A percentile compares a stretch with the other conserved stretches of the same genome.
Conservation (phyloP, 768 basidiomycete genomes). For the Termitomyces sp. region DNA sequence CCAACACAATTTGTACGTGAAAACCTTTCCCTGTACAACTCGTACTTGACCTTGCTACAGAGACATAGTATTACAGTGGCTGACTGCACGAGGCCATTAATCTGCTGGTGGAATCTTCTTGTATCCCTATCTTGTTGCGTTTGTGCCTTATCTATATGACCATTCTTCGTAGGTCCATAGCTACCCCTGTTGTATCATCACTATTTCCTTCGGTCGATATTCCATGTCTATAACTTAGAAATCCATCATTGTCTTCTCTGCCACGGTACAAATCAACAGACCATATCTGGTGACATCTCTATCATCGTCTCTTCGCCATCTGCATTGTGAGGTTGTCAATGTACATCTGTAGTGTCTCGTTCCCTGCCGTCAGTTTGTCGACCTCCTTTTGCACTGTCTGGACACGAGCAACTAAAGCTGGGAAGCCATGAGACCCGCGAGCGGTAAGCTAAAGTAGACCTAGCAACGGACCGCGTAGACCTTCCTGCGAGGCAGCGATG, state of each 20-base stretch:
- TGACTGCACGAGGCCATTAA: slow-evolving; percentile 70
- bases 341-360: slow-evolving; percentile 82
- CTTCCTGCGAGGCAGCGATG: slow-evolving; percentile 68
- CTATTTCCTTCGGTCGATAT: background rate
- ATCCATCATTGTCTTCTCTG: background rate
- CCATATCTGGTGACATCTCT: background rate
- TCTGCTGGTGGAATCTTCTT: slow-evolving; percentile 1
- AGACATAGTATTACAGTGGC: slow-evolving; percentile 88
- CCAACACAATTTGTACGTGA: slow-evolving; percentile 80
- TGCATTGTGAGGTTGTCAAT: slow-evolving; percentile 87
- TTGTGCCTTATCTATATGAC: background rate
- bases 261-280: too few relatives aligned
- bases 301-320: slow-evolving; percentile 73
- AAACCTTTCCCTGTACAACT: background rate
- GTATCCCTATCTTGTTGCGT: background rate
- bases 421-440: background rate
- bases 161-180: background rate
- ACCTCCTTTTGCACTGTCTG: slow-evolving; percentile 70
- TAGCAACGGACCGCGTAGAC: slow-evolving; percentile 56
- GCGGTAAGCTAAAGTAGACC: background rate
- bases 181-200: slow-evolving; percentile 5
- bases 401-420: slow-evolving; percentile 65
- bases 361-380: slow-evolving; percentile 75
- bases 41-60: slow-evolving; percentile 25
- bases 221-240: slow-evolving; percentile 5